phyloP scores from a whole-genome alignment of 2,329 filamentous ascomycete genomes.

The Fusarium tricinctum region DNA sequence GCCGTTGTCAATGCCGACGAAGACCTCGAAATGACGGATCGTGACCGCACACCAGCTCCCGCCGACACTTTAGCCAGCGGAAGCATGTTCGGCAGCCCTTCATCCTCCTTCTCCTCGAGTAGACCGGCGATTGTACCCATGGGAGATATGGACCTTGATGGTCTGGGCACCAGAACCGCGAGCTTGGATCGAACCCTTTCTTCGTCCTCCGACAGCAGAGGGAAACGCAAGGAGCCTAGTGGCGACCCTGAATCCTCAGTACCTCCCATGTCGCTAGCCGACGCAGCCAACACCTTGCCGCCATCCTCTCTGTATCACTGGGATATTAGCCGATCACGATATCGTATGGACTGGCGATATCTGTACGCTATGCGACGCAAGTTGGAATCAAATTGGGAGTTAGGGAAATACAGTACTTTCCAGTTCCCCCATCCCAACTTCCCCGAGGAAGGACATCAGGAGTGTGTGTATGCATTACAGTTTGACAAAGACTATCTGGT shows the following conservation, averaged over 20 bases:
- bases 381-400: slow-evolving; percentile 92
- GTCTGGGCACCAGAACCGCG: slow-evolving; percentile 48
- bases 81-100: slow-evolving; percentile 56
- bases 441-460: slow-evolving; percentile 84
- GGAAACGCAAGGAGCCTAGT: slow-evolving; percentile 56
- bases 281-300: slow-evolving; percentile 53
- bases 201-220: slow-evolving; percentile 51
- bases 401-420: slow-evolving; percentile 85
- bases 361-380: slow-evolving; percentile 89
- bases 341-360: slow-evolving; percentile 90
- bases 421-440: slow-evolving; percentile 88
- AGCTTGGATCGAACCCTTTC: slow-evolving; percentile 50
- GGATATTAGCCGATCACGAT: slow-evolving; percentile 62
- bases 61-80: slow-evolving; percentile 42
- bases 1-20: slow-evolving; percentile 64
- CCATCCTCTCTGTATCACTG: slow-evolving; percentile 66
- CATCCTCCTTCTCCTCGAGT: slow-evolving; percentile 52
- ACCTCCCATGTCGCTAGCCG: slow-evolving; percentile 50
- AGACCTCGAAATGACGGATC: slow-evolving; percentile 65
- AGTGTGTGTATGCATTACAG: slow-evolving; percentile 96
- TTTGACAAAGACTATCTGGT: slow-evolving; percentile 88
- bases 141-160: slow-evolving; percentile 52
- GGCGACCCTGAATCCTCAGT: slow-evolving; percentile 52
- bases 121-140: slow-evolving; percentile 45
- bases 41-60: slow-evolving; percentile 49